A percentile compares a stretch with the other conserved stretches of the same genome.
Conservation (phyloP, 768 basidiomycete species). For the Leucocoprinus birnbaumii region DNA sequence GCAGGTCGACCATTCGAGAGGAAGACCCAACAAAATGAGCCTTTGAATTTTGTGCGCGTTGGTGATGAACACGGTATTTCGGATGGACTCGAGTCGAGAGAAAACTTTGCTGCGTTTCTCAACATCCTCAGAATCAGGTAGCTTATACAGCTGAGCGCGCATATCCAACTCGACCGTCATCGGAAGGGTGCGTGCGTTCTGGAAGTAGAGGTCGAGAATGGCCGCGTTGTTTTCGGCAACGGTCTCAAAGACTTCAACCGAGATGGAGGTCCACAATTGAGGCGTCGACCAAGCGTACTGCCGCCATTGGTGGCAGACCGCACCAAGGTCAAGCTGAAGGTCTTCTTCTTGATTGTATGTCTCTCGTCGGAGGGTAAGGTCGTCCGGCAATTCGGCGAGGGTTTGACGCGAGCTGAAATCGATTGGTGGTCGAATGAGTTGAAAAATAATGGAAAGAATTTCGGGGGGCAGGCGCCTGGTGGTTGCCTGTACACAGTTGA, state of each 20-base stretch:
- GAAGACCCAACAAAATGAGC: neutral
- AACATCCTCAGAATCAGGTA: neutral
- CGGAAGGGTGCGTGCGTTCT: conserved; percentile 1
- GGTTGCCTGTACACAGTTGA: neutral
- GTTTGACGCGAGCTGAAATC: neutral
- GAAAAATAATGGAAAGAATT: conserved; percentile 5
- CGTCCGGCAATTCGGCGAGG: too few relatives aligned
- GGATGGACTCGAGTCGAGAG: neutral
- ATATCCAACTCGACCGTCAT: conserved; percentile 1
- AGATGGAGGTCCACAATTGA: conserved; percentile 1
- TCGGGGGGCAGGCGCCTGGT: neutral
- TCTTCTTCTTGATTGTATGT: neutral
- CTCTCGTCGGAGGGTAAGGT: neutral
- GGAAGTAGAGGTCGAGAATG: neutral
- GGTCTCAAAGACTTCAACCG: neutral
- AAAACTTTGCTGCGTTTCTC: neutral
- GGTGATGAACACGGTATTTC: neutral
- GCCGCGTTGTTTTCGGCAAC: neutral
- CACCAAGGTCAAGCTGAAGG: neutral
- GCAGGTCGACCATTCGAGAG: neutral
- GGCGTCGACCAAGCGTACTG: neutral
- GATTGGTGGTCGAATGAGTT: neutral
- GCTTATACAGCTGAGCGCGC: neutral
- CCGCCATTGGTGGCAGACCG: conserved; percentile 1
- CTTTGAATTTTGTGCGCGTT: neutral